phyloP scores from a whole-genome alignment of 2,329 filamentous ascomycete species.

The Phaeosphaeriaceae sp. region DNA sequence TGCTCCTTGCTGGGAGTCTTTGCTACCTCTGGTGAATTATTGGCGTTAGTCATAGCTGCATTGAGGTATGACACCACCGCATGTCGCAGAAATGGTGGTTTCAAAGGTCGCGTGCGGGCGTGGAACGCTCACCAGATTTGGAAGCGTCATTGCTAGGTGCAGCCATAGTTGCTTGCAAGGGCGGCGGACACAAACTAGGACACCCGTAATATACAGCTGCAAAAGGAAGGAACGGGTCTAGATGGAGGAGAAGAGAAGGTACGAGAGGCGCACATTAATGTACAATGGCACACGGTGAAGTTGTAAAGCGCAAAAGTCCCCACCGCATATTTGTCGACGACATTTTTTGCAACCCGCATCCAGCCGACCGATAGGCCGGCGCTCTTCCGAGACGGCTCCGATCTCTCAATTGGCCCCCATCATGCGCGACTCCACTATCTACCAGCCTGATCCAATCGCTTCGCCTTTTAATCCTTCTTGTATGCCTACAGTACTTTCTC shows the following conservation, averaged over 20 bases:
- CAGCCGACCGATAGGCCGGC: not conserved
- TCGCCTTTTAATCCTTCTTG: not conserved
- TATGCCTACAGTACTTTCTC: not conserved
- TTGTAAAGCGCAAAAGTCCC: constrained; percentile 12
- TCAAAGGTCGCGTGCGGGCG: constrained; percentile 13
- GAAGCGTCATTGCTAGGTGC: constrained; percentile 47
- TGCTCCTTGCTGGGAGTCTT: constrained; percentile 34
- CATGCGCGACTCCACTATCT: not conserved
- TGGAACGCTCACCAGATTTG: constrained; percentile 44
- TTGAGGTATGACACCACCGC: not conserved
- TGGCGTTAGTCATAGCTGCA: constrained; percentile 32
- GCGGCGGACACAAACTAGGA: constrained; percentile 20
- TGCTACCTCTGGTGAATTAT: constrained; percentile 29
- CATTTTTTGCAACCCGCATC: not conserved
- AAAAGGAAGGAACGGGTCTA: constrained; percentile 32
- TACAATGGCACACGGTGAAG: constrained; percentile 36
- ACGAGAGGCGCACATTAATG: constrained; percentile 45
- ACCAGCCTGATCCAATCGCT: constrained; percentile 1
- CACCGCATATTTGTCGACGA: not conserved
- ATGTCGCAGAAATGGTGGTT: not conserved
- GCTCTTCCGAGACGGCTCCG: not conserved
- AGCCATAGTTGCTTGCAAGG: constrained; percentile 37
- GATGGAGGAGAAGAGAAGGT: constrained; percentile 28
- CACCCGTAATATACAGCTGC: constrained; percentile 26
- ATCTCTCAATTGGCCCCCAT: not conserved